These are phyloP conservation scores for Kodamaea nitidulidarum DNA, from an alignment of 805 yeast species.

Conservation along the genomic window DNA sequence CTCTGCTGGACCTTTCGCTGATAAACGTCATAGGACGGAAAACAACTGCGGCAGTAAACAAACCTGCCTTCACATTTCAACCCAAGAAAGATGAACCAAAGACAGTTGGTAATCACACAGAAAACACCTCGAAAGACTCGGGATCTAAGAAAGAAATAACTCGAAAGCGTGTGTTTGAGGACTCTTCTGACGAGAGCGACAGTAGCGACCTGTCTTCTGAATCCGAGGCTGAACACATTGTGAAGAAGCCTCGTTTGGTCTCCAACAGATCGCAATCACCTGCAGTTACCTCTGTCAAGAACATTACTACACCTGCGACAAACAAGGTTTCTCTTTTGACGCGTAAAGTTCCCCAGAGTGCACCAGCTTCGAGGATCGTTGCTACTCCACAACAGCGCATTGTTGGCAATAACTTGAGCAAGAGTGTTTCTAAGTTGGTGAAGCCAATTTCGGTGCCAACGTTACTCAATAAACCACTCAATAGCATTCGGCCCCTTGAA, in stretches of 20 bases:
- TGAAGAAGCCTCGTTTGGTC: constrained; percentile 21
- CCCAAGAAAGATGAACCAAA: constrained; percentile 1
- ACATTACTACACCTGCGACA: background rate
- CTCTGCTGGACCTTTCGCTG: too few relatives aligned
- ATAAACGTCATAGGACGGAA: too few relatives aligned
- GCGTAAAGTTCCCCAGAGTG: constrained; percentile 5
- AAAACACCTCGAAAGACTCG: background rate
- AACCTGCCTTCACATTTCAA: background rate
- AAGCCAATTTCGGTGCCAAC: background rate
- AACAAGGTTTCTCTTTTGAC: constrained; percentile 1
- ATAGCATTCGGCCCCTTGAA: constrained; percentile 1
- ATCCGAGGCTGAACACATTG: constrained; percentile 12
- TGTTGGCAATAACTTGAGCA: constrained; percentile 1
- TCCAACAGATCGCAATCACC: constrained; percentile 9
- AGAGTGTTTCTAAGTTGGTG: constrained; percentile 6
- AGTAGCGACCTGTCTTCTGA: constrained; percentile 19
- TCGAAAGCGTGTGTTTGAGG: constrained; percentile 12
- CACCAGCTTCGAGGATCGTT: constrained; percentile 6
- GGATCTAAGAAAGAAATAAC: background rate
- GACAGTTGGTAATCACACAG: background rate
- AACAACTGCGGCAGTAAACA: background rate
- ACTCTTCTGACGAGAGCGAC: constrained; percentile 17
- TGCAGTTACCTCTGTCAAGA: background rate
- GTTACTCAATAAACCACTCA: background rate
- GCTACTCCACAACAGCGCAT: background rate